phyloP scores from a whole-genome alignment of 768 basidiomycete genomes.

The Auricularia auricula-judae region DNA sequence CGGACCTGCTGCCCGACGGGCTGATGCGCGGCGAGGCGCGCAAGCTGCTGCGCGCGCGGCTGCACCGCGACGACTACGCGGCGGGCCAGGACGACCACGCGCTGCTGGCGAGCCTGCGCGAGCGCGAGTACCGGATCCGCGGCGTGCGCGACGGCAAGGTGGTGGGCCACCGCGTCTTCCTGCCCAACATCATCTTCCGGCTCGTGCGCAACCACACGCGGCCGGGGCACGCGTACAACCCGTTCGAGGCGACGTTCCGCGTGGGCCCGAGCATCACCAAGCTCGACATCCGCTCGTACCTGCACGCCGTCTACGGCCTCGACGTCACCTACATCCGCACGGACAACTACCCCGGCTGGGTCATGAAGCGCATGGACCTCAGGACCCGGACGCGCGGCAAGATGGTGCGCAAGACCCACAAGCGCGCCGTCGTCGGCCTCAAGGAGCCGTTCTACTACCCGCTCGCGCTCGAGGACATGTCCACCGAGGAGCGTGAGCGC shows the following conservation, averaged over 20 bases:
- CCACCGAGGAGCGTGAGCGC: conserved; percentile 33
- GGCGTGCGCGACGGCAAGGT: conserved; percentile 32
- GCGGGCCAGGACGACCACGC: neutral
- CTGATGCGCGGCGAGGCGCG: neutral
- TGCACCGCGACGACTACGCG: neutral
- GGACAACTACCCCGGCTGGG: conserved; percentile 63
- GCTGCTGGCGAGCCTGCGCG: neutral
- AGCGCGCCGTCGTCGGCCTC: conserved; percentile 85
- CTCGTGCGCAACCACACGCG: conserved; percentile 78
- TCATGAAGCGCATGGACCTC: neutral
- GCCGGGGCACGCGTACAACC: conserved; percentile 74
- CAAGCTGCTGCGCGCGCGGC: neutral
- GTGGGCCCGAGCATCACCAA: conserved; percentile 85
- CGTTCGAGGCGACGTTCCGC: conserved; percentile 90
- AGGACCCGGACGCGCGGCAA: conserved; percentile 21
- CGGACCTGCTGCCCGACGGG: neutral
- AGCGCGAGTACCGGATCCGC: neutral
- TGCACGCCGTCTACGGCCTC: conserved; percentile 77
- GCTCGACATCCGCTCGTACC: conserved; percentile 81
- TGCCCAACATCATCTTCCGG: conserved; percentile 77
- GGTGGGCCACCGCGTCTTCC: conserved; percentile 74
- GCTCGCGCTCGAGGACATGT: conserved; percentile 68
- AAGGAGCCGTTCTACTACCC: conserved; percentile 93
- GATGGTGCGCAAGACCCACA: conserved; percentile 43
- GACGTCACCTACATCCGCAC: conserved; percentile 90